Percentiles rank a stretch among this genome's conserved stretches.
These are phyloP conservation scores for Dunaliella primolecta DNA, from an alignment of 139 green algal species.

Conservation along the genomic window DNA sequence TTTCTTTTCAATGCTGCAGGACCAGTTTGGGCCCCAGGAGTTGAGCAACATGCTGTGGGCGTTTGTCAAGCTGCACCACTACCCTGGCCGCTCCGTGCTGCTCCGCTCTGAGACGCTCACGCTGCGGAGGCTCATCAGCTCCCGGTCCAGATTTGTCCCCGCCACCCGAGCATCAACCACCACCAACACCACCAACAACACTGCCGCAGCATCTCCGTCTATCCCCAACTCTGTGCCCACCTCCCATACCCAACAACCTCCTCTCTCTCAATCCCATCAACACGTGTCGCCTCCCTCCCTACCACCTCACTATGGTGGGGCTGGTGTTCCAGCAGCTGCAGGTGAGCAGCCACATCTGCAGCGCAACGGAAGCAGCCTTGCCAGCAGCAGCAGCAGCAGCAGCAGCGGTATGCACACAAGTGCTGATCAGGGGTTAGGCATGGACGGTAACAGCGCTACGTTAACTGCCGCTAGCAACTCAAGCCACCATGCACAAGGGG, in stretches of 20 bases:
- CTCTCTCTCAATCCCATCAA: not conserved
- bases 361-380: not conserved
- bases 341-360: not conserved
- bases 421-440: too few species aligned
- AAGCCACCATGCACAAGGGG: too few species aligned
- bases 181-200: not conserved
- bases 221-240: too few species aligned
- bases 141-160: too few species aligned
- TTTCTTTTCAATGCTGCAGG: not conserved
- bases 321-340: too few species aligned
- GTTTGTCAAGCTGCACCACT: conserved; percentile 21
- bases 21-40: conserved; percentile 17
- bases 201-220: too few species aligned
- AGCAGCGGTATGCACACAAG: not conserved
- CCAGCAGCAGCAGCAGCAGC: not conserved
- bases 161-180: not conserved
- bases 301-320: too few species aligned
- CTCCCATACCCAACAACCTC: too few species aligned
- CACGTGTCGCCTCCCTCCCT: not conserved
- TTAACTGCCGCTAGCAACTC: too few species aligned
- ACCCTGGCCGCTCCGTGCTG: conserved; percentile 21
- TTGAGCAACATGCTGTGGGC: conserved; percentile 32
- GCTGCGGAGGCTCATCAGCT: conserved; percentile 17
- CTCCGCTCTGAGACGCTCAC: conserved; percentile 8
- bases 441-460: too few species aligned